A percentile compares a stretch with the other conserved stretches of the same genome.
Evolutionary conservation across 345 rosid genomes (phyloP).

Genomic region (Sisymbrium altissimum): DNA sequence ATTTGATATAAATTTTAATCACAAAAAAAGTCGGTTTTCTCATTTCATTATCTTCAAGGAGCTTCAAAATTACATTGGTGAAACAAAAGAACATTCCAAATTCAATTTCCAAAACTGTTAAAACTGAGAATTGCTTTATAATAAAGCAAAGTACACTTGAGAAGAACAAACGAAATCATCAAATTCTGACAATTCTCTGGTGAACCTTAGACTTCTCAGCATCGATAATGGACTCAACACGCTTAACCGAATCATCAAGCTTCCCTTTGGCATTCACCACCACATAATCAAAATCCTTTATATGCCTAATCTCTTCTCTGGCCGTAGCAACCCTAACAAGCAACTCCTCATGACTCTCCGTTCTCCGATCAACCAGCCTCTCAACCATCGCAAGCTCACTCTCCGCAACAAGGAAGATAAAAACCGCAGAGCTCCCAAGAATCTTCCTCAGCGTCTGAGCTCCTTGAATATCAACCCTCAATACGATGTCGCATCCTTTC

Average conservation of each 20-base stretch:
- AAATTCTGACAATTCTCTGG: slow-evolving; percentile 58
- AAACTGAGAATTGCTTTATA: not conserved
- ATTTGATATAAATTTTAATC: no score
- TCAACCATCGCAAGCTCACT: slow-evolving; percentile 72
- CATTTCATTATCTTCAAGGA: not conserved
- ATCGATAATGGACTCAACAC: slow-evolving; percentile 74
- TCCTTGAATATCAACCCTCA: slow-evolving; percentile 92
- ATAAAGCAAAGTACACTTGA: slow-evolving; percentile 20
- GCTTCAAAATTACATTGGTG: not conserved
- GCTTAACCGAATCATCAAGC: slow-evolving; percentile 65
- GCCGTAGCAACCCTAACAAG: slow-evolving; percentile 78
- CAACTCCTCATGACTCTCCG: slow-evolving; percentile 69
- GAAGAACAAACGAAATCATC: not conserved
- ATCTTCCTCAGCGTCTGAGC: slow-evolving; percentile 64
- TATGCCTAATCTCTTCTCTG: slow-evolving; percentile 70
- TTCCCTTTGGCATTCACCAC: slow-evolving; percentile 77
- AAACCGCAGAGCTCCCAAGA: slow-evolving; percentile 67
- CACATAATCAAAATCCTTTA: slow-evolving; percentile 68
- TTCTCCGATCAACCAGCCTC: slow-evolving; percentile 77
- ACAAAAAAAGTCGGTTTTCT: not conserved
- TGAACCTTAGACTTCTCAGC: slow-evolving; percentile 87
- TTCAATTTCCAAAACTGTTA: slow-evolving; percentile 34
- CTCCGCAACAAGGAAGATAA: slow-evolving; percentile 75
- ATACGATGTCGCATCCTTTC: slow-evolving; percentile 60
- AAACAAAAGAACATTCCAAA: no score